Evolutionary conservation across 1,139 yeast genomes (phyloP), one percentile per base, ranked within the genome.

Genomic region (Geotrichum australiense): DNA sequence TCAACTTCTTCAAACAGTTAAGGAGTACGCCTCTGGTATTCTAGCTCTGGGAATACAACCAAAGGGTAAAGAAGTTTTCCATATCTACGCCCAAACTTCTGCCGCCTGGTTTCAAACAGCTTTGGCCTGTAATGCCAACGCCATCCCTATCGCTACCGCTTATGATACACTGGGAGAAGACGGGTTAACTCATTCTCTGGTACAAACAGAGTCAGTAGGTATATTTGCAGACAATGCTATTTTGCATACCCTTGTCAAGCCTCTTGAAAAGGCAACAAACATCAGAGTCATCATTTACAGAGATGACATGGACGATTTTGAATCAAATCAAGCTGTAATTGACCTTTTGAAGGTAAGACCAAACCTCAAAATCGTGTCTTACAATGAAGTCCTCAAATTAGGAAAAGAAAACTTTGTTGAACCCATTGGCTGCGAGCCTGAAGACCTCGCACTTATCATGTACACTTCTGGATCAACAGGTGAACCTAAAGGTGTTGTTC

Each of bases 381-480:
- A 70, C 58, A 73, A 77, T 44, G 95, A 91, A 43, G 70, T 86
- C 20, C 47, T 81, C 36, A 67, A 67, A 43, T 63, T 78, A 41
- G 98, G 99, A 52, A 61, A 69, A 51, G 65, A 65, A 28, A 62
- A 72, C 46, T 68, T 68, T 29, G 53, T 49, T 41, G 61, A 59
- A 12, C 62, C 72, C 12, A 58, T 60, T 49, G 72, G 73, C 12
- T 86, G 94, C 43, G 71, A 68, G 49, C 76, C 93, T 8, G 76
- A 76, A n/a, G 94, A 86, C 56, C 59, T 80, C 43, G 77, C 91
- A 32, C 85, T 96, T 69, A 86, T 91, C 61, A 91, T 93, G 97
- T 91, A 91, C 71, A 91, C 99, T 20, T 89, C 97, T 0, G 99
- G 99, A 41, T 87, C 97, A 14, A 89, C 98, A 14, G 98, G 98